A percentile compares a stretch with the other conserved stretches of the same genome.
phyloP scores from a whole-genome alignment of 164 flowering plant genomes.

The Aristolochia californica region DNA sequence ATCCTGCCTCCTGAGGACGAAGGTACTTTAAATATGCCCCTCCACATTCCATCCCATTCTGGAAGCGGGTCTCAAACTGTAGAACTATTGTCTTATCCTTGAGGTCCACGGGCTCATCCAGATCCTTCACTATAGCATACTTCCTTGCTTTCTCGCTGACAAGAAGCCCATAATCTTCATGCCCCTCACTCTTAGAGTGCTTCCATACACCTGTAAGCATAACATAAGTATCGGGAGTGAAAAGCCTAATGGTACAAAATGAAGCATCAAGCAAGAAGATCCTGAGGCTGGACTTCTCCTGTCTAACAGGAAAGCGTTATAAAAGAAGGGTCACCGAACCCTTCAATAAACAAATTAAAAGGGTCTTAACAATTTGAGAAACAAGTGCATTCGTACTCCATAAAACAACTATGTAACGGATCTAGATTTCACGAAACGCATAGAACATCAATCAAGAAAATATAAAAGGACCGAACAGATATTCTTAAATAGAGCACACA shows the following conservation, averaged over 20 bases:
- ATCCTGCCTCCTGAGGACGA: slow-evolving; percentile 95
- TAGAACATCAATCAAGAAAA: too few species aligned
- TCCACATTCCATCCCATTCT: slow-evolving; percentile 94
- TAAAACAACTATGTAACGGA: not conserved
- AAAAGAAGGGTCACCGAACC: not conserved
- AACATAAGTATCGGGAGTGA: not conserved
- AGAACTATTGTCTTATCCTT: slow-evolving; percentile 66
- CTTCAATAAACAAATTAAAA: not conserved
- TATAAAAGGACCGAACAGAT: not conserved
- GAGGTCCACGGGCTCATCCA: slow-evolving; percentile 51
- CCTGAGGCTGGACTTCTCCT: not conserved
- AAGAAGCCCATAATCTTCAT: slow-evolving; percentile 93
- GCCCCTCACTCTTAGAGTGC: slow-evolving; percentile 89
- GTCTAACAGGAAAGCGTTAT: not conserved
- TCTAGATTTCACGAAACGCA: too few species aligned
- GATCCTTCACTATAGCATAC: slow-evolving; percentile 87
- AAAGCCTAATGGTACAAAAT: not conserved
- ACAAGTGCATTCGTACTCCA: not conserved
- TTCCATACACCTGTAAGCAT: slow-evolving; percentile 76
- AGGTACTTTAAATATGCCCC: slow-evolving; percentile 94
- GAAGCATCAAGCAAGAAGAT: not conserved
- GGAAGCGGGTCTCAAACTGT: slow-evolving; percentile 86
- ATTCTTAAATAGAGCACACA: not conserved
- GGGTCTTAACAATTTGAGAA: not conserved
- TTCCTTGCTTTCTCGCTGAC: slow-evolving; percentile 92